Evolutionary conservation across 2,329 filamentous ascomycete genomes (phyloP).

Genomic region (Pyricularia grisea): DNA sequence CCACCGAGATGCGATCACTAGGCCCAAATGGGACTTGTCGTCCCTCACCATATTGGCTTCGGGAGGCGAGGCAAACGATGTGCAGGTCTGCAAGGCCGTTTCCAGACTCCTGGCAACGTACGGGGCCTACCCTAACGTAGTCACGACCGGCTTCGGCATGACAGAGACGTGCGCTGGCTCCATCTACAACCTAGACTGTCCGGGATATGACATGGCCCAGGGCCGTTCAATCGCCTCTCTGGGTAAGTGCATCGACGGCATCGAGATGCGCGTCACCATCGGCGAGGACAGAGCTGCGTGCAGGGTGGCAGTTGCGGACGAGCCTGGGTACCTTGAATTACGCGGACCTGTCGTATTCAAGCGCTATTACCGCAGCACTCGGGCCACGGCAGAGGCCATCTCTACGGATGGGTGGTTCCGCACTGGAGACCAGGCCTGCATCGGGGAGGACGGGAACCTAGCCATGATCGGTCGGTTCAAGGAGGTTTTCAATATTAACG

Average conservation of each 20-base stretch:
- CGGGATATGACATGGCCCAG: slow-evolving; percentile 49
- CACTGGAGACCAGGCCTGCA: slow-evolving; percentile 61
- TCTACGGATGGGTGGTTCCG: slow-evolving; percentile 94
- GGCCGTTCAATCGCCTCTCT: too few species aligned
- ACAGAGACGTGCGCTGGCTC: slow-evolving; percentile 93
- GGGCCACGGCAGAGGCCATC: slow-evolving; percentile 74
- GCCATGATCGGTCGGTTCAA: slow-evolving; percentile 58
- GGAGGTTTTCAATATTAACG: slow-evolving; percentile 7
- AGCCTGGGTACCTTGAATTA: slow-evolving; percentile 82
- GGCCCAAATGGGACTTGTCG: too few species aligned
- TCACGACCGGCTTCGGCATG: slow-evolving; percentile 84
- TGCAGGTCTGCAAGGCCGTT: too few species aligned
- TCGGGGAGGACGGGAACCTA: slow-evolving; percentile 72
- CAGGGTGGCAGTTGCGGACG: slow-evolving; percentile 39
- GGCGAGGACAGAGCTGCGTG: too few species aligned
- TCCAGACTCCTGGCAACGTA: too few species aligned
- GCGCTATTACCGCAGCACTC: slow-evolving; percentile 84
- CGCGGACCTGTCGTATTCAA: slow-evolving; percentile 72
- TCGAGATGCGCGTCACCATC: slow-evolving; percentile 72
- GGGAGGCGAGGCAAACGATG: too few species aligned
- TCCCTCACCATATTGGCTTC: too few species aligned
- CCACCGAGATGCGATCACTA: too few species aligned
- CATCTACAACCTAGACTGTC: slow-evolving; percentile 60
- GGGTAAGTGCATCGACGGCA: slow-evolving; percentile 62
- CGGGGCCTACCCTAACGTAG: slow-evolving; percentile 38